Conservation (phyloP, 768 basidiomycete genomes). For the Goffeauzyma gilvescens region DNA sequence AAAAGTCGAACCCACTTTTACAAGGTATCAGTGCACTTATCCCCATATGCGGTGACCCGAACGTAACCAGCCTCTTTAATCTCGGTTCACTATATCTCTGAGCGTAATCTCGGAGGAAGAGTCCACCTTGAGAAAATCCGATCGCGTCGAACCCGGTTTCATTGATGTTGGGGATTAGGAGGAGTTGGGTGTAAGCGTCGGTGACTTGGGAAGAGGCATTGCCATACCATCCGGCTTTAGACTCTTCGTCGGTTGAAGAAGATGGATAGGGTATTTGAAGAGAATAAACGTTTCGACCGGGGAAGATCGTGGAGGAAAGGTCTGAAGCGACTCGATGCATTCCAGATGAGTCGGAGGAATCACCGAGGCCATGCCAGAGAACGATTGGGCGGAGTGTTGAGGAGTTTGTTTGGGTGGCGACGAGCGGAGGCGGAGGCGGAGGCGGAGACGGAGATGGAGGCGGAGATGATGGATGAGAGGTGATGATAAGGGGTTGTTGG, state of each 20-base stretch:
- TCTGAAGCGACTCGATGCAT: slow-evolving; percentile 27
- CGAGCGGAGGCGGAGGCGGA: too few relatives aligned
- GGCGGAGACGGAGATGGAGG: too few relatives aligned
- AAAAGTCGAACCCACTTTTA: slow-evolving; percentile 26
- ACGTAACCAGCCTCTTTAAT: slow-evolving; percentile 33
- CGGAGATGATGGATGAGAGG: too few relatives aligned
- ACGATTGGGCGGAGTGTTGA: slow-evolving; percentile 15
- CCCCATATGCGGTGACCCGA: slow-evolving; percentile 32
- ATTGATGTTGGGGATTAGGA: slow-evolving; percentile 21
- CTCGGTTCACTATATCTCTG: slow-evolving; percentile 29
- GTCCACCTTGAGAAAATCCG: slow-evolving; percentile 35
- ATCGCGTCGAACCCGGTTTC: slow-evolving; percentile 30
- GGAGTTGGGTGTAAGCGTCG: slow-evolving; percentile 26
- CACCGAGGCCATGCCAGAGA: slow-evolving; percentile 36
- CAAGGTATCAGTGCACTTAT: slow-evolving; percentile 33
- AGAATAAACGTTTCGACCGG: slow-evolving; percentile 31
- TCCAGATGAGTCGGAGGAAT: slow-evolving; percentile 30
- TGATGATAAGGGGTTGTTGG: too few relatives aligned
- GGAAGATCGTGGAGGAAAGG: slow-evolving; percentile 19
- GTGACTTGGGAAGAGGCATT: slow-evolving; percentile 26
- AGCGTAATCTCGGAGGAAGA: slow-evolving; percentile 32
- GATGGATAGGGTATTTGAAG: slow-evolving; percentile 27
- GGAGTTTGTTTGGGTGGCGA: too few relatives aligned
- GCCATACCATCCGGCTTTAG: slow-evolving; percentile 33
- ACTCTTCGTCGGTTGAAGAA: slow-evolving; percentile 24